Evolutionary conservation across 2,329 filamentous ascomycete species (phyloP).

Genomic region (Colletotrichum sp.): DNA sequence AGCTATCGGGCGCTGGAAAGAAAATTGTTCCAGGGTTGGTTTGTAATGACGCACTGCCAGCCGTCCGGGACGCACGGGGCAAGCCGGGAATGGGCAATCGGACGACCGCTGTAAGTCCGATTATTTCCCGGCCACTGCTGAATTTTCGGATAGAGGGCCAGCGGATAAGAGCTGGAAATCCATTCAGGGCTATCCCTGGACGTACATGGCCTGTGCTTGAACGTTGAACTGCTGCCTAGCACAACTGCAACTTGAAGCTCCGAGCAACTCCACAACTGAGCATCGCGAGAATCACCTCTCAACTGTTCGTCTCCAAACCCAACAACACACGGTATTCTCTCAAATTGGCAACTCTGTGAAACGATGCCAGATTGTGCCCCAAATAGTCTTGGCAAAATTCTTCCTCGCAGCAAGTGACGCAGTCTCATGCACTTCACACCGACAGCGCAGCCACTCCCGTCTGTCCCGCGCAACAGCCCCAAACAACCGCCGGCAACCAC

Average conservation of each 20-base stretch:
- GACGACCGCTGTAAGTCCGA: neutral
- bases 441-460: neutral
- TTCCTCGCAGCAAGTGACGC: neutral
- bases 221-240: neutral
- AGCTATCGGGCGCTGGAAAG: neutral
- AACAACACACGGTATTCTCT: neutral
- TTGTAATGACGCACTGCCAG: constrained; percentile 12
- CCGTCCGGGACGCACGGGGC: constrained; percentile 2
- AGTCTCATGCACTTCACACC: neutral
- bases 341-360: fast-evolving
- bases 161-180: neutral
- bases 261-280: neutral
- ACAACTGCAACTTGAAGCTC: neutral
- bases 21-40: constrained; percentile 14
- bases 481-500: neutral
- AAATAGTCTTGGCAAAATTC: neutral
- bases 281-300: neutral
- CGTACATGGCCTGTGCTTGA: neutral
- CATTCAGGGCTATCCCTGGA: neutral
- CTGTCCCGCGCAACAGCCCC: neutral
- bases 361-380: neutral
- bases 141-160: neutral
- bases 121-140: neutral
- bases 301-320: neutral
- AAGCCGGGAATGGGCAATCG: neutral